phyloP scores from a whole-genome alignment of 108 stramenopile genomes.

The Tribonema minus region DNA sequence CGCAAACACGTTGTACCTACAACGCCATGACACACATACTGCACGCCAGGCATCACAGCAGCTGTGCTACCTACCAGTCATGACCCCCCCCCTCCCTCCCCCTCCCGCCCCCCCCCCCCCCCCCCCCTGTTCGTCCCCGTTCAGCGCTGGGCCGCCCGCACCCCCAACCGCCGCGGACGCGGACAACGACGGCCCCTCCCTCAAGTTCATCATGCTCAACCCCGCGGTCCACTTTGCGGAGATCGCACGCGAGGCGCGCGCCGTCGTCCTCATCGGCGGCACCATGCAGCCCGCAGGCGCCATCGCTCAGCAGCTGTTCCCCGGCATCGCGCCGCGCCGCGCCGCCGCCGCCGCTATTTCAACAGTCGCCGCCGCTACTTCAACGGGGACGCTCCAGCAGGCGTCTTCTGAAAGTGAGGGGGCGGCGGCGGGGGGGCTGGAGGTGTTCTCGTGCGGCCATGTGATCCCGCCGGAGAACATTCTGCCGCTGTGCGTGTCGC shows the following conservation, averaged over 20 bases:
- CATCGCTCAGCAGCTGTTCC: conserved; percentile 78
- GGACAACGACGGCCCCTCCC: conserved; percentile 17
- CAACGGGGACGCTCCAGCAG: conserved; percentile 47
- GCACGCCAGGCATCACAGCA: no score
- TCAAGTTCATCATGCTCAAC: conserved; percentile 78
- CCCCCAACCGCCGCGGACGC: not conserved
- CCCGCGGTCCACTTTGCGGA: conserved; percentile 71
- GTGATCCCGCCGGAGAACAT: conserved; percentile 74
- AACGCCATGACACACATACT: no score
- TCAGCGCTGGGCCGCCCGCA: no score
- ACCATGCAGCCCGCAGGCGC: conserved; percentile 85
- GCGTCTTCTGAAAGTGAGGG: no score
- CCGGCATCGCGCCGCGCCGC: no score
- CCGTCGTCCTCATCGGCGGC: conserved; percentile 90
- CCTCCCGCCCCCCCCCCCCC: no score
- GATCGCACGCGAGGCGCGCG: conserved; percentile 73
- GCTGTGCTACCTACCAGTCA: no score
- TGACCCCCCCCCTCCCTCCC: no score
- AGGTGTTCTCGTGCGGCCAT: conserved; percentile 88
- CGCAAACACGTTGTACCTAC: no score
- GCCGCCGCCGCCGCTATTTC: no score
- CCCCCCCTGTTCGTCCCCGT: no score
- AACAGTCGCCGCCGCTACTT: conserved; percentile 51
- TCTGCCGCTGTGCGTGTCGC: conserved; percentile 26
- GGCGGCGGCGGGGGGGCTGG: conserved; percentile 6